A percentile compares a stretch with the other conserved stretches of the same genome.
phyloP scores from a whole-genome alignment of 2,329 filamentous ascomycete species.

The Alternaria arbusti region DNA sequence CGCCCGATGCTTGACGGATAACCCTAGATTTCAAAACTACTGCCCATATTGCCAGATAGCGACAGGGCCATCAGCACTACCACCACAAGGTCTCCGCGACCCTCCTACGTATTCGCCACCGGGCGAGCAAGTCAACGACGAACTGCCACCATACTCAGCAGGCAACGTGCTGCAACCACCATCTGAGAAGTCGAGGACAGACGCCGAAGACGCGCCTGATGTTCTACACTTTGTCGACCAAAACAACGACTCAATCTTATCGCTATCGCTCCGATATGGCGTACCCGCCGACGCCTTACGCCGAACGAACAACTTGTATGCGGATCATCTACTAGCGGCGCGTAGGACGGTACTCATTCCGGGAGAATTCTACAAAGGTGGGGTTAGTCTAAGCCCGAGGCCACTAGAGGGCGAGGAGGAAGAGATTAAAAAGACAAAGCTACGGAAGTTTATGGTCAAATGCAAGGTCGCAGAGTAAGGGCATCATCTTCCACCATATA shows the following conservation, averaged over 20 bases:
- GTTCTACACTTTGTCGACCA: constrained; percentile 78
- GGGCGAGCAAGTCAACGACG: constrained; percentile 42
- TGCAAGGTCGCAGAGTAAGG: constrained; percentile 78
- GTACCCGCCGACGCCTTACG: constrained; percentile 70
- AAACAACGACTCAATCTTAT: constrained; percentile 69
- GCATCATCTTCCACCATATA: background rate
- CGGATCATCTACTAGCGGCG: constrained; percentile 73
- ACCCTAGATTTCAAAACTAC: constrained; percentile 70
- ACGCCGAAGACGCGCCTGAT: constrained; percentile 60
- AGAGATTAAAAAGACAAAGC: constrained; percentile 70
- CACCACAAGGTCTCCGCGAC: constrained; percentile 67
- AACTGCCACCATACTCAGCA: constrained; percentile 54
- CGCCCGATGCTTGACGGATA: constrained; percentile 71
- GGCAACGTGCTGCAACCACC: constrained; percentile 34
- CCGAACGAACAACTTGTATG: constrained; percentile 71
- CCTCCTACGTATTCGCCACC: constrained; percentile 69
- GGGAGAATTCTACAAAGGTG: constrained; percentile 70
- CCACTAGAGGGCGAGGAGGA: constrained; percentile 79
- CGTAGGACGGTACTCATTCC: constrained; percentile 75
- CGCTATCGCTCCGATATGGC: constrained; percentile 73
- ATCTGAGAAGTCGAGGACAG: constrained; percentile 38
- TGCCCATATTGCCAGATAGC: constrained; percentile 81
- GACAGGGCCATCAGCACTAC: constrained; percentile 63
- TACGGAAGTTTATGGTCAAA: constrained; percentile 78
- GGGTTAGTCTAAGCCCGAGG: constrained; percentile 70